Base-by-base conservation (phyloP, 495 filamentous ascomycete species). In the Penicillium robsamsonii region DNA sequence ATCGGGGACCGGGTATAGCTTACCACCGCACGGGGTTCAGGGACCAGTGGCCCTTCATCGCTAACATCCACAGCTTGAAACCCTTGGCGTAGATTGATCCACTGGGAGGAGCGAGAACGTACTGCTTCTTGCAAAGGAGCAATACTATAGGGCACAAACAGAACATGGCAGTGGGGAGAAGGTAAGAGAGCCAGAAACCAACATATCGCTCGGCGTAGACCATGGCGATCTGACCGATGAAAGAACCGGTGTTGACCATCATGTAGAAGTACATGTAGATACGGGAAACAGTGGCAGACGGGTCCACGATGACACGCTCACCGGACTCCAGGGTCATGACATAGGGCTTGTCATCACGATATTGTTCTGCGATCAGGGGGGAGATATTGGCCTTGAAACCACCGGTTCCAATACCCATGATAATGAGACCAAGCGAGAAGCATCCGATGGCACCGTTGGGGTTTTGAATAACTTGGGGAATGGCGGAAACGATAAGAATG, bases 161-260 rank as follows among this genome's bases (percentile, higher is more conserved):
- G 65, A 74, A 70, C 70, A 89, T 18, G 81, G 76, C 58, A 1
- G 85, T 87, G 7, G 86, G 85, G 8, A 89, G 79, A 69, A 81
- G 87, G 71, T 86, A 91, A 13, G 86, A 87, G 51, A 90, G 76
- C 78, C 82, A 92, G 74, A 90, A 92, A 20, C 88, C 88, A 53
- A 91, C 84, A 51, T 88, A 89, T 55, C 86, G 81, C 48, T 72
- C 53, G 13, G 71, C 50, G 47, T 69, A 78, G 61, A 57, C 79
- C 58, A 66, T 71, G 68, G 54, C 54, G 17, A 69, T 62, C 55
- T 73, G 55, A 51, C 65, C 57, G 33, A 50, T 8, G 38, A 84
- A 49, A 1, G 79, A 76, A 7, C 73, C 77, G 13, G 78, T 56
- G 44, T 80, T 80, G 50, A 92, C 85, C 71, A 88, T 86, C 59